phyloP scores from a whole-genome alignment of 2,329 filamentous ascomycete genomes.

The Alternaria alternata region DNA sequence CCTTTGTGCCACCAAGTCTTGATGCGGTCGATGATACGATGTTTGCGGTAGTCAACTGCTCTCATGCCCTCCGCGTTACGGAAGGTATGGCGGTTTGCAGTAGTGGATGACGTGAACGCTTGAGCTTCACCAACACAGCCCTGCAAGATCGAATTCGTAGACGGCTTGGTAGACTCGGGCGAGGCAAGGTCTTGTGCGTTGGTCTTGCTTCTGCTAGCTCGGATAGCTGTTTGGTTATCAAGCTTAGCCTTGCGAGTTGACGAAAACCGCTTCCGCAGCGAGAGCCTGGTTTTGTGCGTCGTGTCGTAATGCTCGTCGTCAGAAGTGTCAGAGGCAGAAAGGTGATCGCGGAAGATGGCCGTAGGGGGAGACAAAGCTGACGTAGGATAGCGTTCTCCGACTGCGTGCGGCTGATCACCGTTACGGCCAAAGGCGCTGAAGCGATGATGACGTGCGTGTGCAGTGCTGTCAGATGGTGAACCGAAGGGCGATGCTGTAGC shows the following conservation, averaged over 20 bases:
- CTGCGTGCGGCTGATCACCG: conserved; percentile 45
- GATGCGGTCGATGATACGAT: conserved; percentile 29
- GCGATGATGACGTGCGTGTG: conserved; percentile 26
- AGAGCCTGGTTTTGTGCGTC: conserved; percentile 33
- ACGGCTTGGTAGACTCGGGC: conserved; percentile 20
- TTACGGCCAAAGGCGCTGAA: conserved; percentile 35
- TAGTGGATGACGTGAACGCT: conserved; percentile 26
- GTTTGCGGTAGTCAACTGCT: conserved; percentile 28
- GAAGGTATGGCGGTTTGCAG: conserved; percentile 34
- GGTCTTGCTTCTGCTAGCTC: conserved; percentile 21
- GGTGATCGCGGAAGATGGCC: conserved; percentile 35
- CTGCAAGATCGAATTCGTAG: conserved; percentile 26
- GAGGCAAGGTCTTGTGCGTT: conserved; percentile 24
- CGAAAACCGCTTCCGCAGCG: conserved; percentile 35
- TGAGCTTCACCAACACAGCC: conserved; percentile 27
- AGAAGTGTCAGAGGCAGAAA: conserved; percentile 35
- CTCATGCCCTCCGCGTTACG: conserved; percentile 37
- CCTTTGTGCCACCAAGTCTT: conserved; percentile 37
- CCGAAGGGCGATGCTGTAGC: conserved; percentile 25
- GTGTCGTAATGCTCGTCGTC: conserved; percentile 38
- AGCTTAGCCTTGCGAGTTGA: conserved; percentile 26
- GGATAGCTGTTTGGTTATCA: conserved; percentile 12
- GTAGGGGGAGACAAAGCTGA: conserved; percentile 55
- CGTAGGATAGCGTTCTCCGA: conserved; percentile 60
- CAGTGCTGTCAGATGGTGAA: conserved; percentile 19